These are phyloP conservation scores for Tolypocladium ophioglossoides DNA, from an alignment of 2,329 filamentous ascomycete genomes.

Conservation along the genomic window DNA sequence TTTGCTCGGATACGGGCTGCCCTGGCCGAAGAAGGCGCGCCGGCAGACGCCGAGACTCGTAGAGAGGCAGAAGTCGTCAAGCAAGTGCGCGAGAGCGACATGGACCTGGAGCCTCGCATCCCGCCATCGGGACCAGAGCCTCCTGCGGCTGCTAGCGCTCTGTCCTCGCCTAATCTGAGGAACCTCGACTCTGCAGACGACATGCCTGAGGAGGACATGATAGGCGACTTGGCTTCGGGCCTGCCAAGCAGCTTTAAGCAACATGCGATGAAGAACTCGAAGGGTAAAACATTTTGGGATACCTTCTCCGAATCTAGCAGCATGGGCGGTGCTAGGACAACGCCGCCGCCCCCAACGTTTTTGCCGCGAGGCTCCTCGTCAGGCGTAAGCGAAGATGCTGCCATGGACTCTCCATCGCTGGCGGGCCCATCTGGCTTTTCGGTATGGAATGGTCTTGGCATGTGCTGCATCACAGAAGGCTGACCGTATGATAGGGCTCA, in stretches of 20 bases:
- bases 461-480: neutral
- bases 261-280: slow-evolving; percentile 61
- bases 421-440: slow-evolving; percentile 23
- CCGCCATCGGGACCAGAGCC: slow-evolving; percentile 28
- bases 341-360: slow-evolving; percentile 56
- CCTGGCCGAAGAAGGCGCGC: slow-evolving; percentile 76
- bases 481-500: slow-evolving; percentile 7
- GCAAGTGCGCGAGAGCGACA: slow-evolving; percentile 85
- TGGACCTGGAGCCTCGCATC: slow-evolving; percentile 42
- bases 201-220: slow-evolving; percentile 58
- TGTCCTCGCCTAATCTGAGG: slow-evolving; percentile 61
- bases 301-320: slow-evolving; percentile 60
- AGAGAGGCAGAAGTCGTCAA: slow-evolving; percentile 93
- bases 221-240: slow-evolving; percentile 40
- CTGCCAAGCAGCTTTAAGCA: slow-evolving; percentile 63
- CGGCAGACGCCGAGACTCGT: slow-evolving; percentile 78
- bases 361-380: slow-evolving; percentile 50
- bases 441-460: slow-evolving; percentile 14
- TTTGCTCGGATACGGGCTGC: slow-evolving; percentile 90
- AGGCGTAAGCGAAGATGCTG: slow-evolving; percentile 57
- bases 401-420: slow-evolving; percentile 57
- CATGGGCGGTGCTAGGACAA: slow-evolving; percentile 36
- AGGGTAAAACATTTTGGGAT: slow-evolving; percentile 63
- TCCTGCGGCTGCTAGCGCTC: slow-evolving; percentile 42
- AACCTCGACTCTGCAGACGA: slow-evolving; percentile 57